Conservation (phyloP, 2,329 filamentous ascomycete species). For the Alternaria longipes region DNA sequence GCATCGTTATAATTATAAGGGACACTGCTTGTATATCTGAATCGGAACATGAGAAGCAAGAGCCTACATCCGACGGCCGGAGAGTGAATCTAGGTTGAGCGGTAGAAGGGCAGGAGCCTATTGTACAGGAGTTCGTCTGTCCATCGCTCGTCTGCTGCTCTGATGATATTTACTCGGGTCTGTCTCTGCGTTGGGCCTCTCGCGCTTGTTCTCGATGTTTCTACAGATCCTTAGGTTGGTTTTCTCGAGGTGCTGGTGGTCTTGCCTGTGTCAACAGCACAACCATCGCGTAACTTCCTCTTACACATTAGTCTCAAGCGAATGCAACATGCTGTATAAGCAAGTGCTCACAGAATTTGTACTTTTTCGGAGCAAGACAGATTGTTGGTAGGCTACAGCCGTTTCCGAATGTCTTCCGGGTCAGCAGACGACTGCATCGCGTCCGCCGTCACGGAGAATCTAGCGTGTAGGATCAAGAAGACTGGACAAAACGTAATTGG, state of each 20-base stretch:
- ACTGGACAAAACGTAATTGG: background rate
- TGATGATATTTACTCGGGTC: background rate
- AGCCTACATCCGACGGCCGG: background rate
- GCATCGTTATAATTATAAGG: background rate
- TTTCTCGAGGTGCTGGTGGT: background rate
- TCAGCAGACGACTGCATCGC: background rate
- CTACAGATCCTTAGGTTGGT: constrained; percentile 14
- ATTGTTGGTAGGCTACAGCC: background rate
- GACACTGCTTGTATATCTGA: background rate
- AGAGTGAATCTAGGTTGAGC: background rate
- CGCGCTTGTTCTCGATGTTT: constrained; percentile 40
- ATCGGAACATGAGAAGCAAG: background rate
- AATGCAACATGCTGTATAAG: constrained; percentile 18
- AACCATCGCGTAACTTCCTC: constrained; percentile 22
- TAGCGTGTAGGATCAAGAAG: background rate
- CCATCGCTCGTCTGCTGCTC: background rate
- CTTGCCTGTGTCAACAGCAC: constrained; percentile 31
- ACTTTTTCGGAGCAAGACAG: background rate
- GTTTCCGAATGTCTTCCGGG: background rate
- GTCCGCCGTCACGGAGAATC: constrained; percentile 9
- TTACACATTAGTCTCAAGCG: constrained; percentile 29
- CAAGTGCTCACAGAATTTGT: background rate
- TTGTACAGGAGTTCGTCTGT: background rate
- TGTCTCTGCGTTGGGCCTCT: constrained; percentile 36
- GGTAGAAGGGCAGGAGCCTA: background rate